Evolutionary conservation across 2,329 filamentous ascomycete species (phyloP), one percentile per base, ranked within the genome.

Genomic region (Aureobasidium sp.): DNA sequence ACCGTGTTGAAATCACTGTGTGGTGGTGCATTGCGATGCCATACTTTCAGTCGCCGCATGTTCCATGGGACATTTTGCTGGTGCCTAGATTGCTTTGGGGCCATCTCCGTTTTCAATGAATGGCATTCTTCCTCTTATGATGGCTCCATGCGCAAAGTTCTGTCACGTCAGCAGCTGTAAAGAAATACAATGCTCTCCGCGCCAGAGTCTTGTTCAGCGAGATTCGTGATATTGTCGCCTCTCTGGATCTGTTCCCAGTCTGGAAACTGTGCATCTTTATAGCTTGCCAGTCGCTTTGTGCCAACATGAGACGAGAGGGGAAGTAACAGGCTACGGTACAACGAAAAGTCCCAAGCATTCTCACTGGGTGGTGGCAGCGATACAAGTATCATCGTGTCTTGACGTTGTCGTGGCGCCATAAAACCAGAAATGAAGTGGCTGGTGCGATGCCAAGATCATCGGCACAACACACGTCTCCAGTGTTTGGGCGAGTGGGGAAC

Each of bases 331-430:
- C 6, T 42, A 21, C n/a, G 15, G 23, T 13, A 17, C 2, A 38
- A n/a, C 23, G 10, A 25, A 17, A 17, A 38, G 5, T 19, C 17
- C 37, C 23, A 27, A 21, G 17, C 15, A 13, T 6, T 8, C 43
- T 40, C 17, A 29, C 35, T 53, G 37, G 33, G 23, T 51, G 37
- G 23, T 51, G 37, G 19, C 13, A 27, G 21, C 40, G 10, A 35
- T 23, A 38, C 49, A 17, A 35, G 23, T 19, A 40, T 31, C n/a
- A 19, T 53, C 35, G 23, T 53, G 21, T 21, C 19, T 53, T 40
- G 49, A 53, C 49, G 49, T 53, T 40, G 49, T 27, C 49, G 40
- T 40, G 49, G 49, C 35, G 49, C 49, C 35, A 53, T 53, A n/a
- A 27, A 53, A 53, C 49, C 49, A 40, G 35, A 40, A 53, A 51